phyloP scores from a whole-genome alignment of 2,329 filamentous ascomycete species.

The Aspergillus piperis region DNA sequence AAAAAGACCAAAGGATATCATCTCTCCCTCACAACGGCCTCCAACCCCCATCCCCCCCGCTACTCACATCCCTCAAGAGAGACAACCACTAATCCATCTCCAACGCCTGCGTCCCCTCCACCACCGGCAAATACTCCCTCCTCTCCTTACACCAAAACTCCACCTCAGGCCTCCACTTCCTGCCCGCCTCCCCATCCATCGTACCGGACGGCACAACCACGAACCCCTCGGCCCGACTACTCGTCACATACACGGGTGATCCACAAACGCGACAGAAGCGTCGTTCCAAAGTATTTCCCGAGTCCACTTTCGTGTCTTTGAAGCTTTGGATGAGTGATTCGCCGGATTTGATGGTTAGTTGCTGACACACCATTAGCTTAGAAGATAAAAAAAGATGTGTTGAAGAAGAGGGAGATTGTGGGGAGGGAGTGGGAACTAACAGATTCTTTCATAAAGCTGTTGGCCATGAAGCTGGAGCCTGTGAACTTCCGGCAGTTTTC shows the following conservation, averaged over 20 bases:
- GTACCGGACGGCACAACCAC: not conserved
- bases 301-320: not conserved
- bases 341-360: slow-evolving; percentile 11
- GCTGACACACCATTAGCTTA: not conserved
- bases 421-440: slow-evolving; percentile 9
- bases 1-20: too few relatives aligned
- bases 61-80: too few relatives aligned
- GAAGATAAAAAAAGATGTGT: too few relatives aligned
- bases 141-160: not conserved
- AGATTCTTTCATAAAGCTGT: slow-evolving; percentile 18
- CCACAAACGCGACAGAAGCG: not conserved
- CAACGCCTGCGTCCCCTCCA: not conserved
- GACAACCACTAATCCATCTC: not conserved
- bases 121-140: not conserved
- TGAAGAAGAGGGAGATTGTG: too few relatives aligned
- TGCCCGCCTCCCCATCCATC: not conserved
- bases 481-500: slow-evolving; percentile 26
- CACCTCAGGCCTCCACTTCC: not conserved
- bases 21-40: too few relatives aligned
- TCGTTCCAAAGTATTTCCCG: not conserved
- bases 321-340: not conserved
- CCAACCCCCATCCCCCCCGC: too few relatives aligned
- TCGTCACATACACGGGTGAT: not conserved
- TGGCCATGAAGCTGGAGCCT: slow-evolving; percentile 25
- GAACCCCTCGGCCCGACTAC: not conserved